phyloP scores from a whole-genome alignment of 805 yeast genomes.

The fission yeast (Schizosaccharomyces pombe) region ASM294v3 CU329670.1:4741001-4741500 shows the following conservation, averaged over 20 bases:
- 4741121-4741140: slow-evolving; percentile 44
- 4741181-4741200: slow-evolving; percentile 55
- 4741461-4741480: slow-evolving; percentile 85
- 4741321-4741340: slow-evolving; percentile 34
- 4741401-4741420: slow-evolving; percentile 15
- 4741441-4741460: slow-evolving; percentile 37
- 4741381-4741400: neutral
- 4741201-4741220: slow-evolving; percentile 41
- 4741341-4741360: slow-evolving; percentile 78
- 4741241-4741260: slow-evolving; percentile 65
- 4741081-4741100: slow-evolving; percentile 64
- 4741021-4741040: slow-evolving; percentile 61
- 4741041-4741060: slow-evolving; percentile 40
- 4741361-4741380: slow-evolving; percentile 48
- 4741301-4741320: slow-evolving; percentile 51
- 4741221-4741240: slow-evolving; percentile 63
- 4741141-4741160: slow-evolving; percentile 54
- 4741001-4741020: slow-evolving; percentile 65
- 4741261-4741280: slow-evolving; percentile 50
- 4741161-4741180: slow-evolving; percentile 79
- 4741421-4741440: slow-evolving; percentile 48
- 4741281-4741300: slow-evolving; percentile 74
- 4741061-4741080: slow-evolving; percentile 63
- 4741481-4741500: slow-evolving; percentile 67
- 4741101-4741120: slow-evolving; percentile 79